Evolutionary conservation across 2,329 filamentous ascomycete species (phyloP), one percentile per base, ranked within the genome.

Genomic region (Claviceps capensis): DNA sequence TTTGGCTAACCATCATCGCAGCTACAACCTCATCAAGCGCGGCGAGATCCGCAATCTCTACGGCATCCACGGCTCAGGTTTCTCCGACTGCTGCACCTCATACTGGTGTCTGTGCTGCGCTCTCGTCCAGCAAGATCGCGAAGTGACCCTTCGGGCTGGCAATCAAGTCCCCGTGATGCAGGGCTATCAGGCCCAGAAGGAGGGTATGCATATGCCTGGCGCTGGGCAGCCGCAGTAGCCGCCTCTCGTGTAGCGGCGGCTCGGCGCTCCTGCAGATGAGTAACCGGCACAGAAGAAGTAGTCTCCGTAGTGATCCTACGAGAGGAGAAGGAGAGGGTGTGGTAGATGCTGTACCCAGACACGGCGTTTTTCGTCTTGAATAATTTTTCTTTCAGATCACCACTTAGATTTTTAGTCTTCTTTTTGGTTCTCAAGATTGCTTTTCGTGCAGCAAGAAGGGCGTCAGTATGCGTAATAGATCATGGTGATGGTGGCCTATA

Each of bases 71-170:
- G 77, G 78, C 38, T 68, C 65, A 47, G 68, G 67, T 40, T 62
- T 62, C 53, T 63, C 63, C 37, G 78, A 82, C 61, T 82, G 71
- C 65, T 74, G 72, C 57, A 62, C 66, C n/a, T 65, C 72, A 14
- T 79, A 67, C 62, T 81, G 72, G 66, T 82, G 78, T 61, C 61
- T 68, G 38, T 80, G 76, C 69, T 82, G 78, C 59, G 68, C 70
- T 5, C 63, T 80, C 53, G 69, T 80, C 56, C 79, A 82, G 66
- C 71, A 80, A 52, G 76, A 81, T 53, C 77, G 78, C 57, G 78
- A 82, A 59, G 70, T 74, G 56, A 59, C 61, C 57, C 51, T 55
- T 36, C 58, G 58, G 52, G 61, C 58, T 44, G 61, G 54, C 3
- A 55, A 60, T 9, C 56, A 56, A 17, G 59, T 58, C 2, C 61